These are phyloP conservation scores for Rhodotorula sp. DNA, from an alignment of 1,284 basidiomycete species.

Conservation along the genomic window DNA sequence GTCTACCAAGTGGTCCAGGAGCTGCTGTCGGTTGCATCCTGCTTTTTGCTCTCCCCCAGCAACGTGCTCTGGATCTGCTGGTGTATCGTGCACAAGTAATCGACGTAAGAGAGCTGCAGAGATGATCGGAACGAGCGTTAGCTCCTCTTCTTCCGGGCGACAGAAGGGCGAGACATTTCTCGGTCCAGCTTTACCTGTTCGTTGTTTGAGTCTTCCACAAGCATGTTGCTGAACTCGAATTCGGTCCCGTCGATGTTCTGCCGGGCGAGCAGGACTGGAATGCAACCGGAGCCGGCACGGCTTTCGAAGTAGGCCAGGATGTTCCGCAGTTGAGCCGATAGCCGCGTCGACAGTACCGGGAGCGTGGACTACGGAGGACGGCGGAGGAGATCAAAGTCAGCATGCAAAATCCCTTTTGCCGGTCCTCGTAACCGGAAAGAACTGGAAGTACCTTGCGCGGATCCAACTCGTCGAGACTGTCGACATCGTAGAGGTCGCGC, in stretches of 20 bases:
- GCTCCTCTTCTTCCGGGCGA: background rate
- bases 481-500: conserved; percentile 79
- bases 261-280: conserved; percentile 75
- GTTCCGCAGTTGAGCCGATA: conserved; percentile 82
- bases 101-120: conserved; percentile 58
- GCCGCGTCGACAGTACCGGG: conserved; percentile 68
- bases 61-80: conserved; percentile 41
- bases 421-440: background rate
- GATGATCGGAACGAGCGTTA: too few relatives aligned
- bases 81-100: conserved; percentile 41
- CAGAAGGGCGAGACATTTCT: background rate
- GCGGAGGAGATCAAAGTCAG: background rate
- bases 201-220: conserved; percentile 96
- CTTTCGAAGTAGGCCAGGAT: conserved; percentile 69
- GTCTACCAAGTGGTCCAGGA: conserved; percentile 29
- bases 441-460: conserved; percentile 63
- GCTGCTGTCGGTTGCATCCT: conserved; percentile 23
- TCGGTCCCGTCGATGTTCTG: conserved; percentile 93
- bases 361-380: conserved; percentile 59
- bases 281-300: conserved; percentile 61
- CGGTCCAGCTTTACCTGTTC: conserved; percentile 56
- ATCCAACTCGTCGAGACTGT: conserved; percentile 71
- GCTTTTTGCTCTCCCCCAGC: conserved; percentile 38
- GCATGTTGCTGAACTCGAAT: conserved; percentile 93
- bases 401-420: too few relatives aligned